Conservation (phyloP, 2,329 filamentous ascomycete genomes). For the Nannizziopsis barbatae region DNA sequence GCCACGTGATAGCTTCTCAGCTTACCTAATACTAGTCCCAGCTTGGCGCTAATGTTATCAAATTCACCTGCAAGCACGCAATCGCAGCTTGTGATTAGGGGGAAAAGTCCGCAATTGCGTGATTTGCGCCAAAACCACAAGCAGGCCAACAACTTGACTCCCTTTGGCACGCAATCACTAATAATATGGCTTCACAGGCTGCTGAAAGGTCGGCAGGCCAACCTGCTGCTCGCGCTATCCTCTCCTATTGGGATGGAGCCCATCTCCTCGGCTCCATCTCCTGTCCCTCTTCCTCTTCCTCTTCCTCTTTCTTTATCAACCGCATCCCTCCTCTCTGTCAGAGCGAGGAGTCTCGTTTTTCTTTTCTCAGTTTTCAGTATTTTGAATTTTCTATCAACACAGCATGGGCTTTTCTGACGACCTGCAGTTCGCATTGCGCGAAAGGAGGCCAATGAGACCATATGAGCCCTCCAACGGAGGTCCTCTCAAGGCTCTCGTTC, state of each 20-base stretch:
- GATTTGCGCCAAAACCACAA: slow-evolving; percentile 5
- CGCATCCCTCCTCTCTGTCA: neutral
- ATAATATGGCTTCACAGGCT: too few relatives aligned
- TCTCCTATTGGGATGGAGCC: neutral
- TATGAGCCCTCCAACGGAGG: slow-evolving; percentile 13
- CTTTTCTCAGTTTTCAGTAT: neutral
- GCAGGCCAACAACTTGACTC: neutral
- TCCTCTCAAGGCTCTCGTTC: neutral
- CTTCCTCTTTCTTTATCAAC: slow-evolving; percentile 1
- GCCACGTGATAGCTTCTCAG: too few relatives aligned
- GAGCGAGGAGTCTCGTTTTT: neutral
- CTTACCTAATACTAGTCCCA: too few relatives aligned
- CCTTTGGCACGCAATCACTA: neutral
- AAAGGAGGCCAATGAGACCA: slow-evolving; percentile 10
- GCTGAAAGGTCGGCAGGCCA: too few relatives aligned
- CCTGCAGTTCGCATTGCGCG: neutral
- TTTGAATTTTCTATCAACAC: neutral
- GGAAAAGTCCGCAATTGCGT: slow-evolving; percentile 8
- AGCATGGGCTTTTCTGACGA: neutral
- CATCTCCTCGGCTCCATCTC: neutral
- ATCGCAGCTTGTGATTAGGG: slow-evolving; percentile 4
- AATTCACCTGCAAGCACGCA: slow-evolving; percentile 7
- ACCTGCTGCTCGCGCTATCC: too few relatives aligned
- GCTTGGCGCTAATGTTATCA: too few relatives aligned
- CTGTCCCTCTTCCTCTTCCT: slow-evolving; percentile 7